Evolutionary conservation across 257 asterid genomes (phyloP).

Genomic region (Solanum tacnaense): DNA sequence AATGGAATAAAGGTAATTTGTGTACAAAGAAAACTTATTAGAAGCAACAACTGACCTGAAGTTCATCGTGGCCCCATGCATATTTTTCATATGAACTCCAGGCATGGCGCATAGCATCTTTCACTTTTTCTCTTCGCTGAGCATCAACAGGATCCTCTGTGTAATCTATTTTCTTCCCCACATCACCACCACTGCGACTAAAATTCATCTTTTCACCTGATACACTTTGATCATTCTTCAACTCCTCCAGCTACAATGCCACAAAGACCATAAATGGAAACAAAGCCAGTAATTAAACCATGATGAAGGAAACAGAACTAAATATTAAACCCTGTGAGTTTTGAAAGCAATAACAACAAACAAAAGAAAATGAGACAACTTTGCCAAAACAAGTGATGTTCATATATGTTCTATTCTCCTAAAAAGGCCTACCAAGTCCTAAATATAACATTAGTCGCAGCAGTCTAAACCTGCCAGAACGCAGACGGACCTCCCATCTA

Average conservation of each 20-base stretch:
- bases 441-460: not conserved
- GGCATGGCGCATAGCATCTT: slow-evolving; percentile 94
- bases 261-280: not conserved
- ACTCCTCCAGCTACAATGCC: slow-evolving; percentile 56
- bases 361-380: not conserved
- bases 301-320: not conserved
- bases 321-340: not conserved
- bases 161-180: slow-evolving; percentile 16
- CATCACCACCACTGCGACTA: slow-evolving; percentile 6
- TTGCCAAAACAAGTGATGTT: not conserved
- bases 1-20: not conserved
- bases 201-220: slow-evolving; percentile 14
- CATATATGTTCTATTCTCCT: not conserved
- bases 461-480: not conserved
- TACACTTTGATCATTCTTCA: slow-evolving; percentile 30
- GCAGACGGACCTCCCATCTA: not conserved
- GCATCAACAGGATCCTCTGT: slow-evolving; percentile 49
- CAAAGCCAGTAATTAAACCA: not conserved
- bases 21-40: not conserved
- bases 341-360: not conserved
- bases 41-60: slow-evolving; percentile 46
- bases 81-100: slow-evolving; percentile 95
- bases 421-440: not conserved
- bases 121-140: slow-evolving; percentile 69
- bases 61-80: slow-evolving; percentile 99